Base-by-base conservation (phyloP, 2,329 filamentous ascomycete species). In the Dryadomyces sulphureus region DNA sequence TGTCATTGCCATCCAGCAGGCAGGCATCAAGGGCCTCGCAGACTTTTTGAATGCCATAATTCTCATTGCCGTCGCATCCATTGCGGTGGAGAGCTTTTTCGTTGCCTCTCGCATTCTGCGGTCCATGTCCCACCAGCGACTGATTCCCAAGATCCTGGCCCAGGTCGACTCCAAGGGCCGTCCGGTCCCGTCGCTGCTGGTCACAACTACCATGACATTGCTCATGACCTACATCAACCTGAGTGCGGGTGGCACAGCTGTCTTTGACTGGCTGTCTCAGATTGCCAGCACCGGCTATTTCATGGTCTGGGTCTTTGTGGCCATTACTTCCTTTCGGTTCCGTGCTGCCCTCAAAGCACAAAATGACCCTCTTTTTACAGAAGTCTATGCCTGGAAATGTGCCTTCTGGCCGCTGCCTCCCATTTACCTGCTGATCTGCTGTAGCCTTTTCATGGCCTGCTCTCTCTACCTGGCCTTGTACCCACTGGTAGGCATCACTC, bases 201-300 rank as follows among this genome's bases (percentile, higher is more conserved):
- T 44, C 20, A 47, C 45, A 8, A 44, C 45, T 2, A 36, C 38
- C 16, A 47, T 47, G 25, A 47, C 41, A 5, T 2, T 47, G 1
- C 30, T 44, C 16, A 47, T 47, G 45, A 72, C 67, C 2, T 75
- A 68, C 47, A 53, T 71, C 19, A 65, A 62, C 48, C 58, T 75
- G 22, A 56, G 60, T 39, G 56, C 62, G 0, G 62, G 62, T 1
- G 72, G 72, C 22, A 58, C 55, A 2, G 63, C 61, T 0, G 68
- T 82, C n/a, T 81, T 84, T 49, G 65, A 70, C 54, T 84, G 80
- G 80, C 68, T 84, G 25, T 32, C 41, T 2, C 45, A 44, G 36
- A 47, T 47, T 34, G 41, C 45, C 7, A 47, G 45, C 45, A 47
- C 45, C 6, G 45, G 45, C 25, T 47, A 47, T 21, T 47, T 47